phyloP scores from a whole-genome alignment of 345 rosid genomes.

The Pistacia atlantica region DNA sequence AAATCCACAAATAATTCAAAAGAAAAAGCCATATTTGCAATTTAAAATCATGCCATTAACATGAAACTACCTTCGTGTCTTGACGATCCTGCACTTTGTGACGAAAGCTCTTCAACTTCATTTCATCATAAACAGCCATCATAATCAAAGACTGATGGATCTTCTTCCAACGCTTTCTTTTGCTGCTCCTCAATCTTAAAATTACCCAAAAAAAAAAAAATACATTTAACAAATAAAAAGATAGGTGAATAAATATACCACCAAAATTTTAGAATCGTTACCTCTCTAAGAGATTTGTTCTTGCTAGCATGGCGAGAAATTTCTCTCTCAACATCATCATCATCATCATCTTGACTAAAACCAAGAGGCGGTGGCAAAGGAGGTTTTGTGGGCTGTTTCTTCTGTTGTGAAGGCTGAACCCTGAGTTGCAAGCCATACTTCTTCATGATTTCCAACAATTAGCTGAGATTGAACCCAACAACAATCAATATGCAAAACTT shows the following conservation, averaged over 20 bases:
- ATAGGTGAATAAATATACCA: background rate
- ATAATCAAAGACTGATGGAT: constrained; percentile 77
- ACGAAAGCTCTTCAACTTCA: constrained; percentile 60
- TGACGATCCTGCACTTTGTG: constrained; percentile 59
- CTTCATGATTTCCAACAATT: constrained; percentile 44
- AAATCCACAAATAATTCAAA: background rate
- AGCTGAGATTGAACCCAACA: background rate
- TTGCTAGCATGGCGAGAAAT: constrained; percentile 75
- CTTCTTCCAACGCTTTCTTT: constrained; percentile 82
- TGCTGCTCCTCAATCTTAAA: constrained; percentile 85
- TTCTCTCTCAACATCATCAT: constrained; percentile 72
- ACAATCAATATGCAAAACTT: background rate
- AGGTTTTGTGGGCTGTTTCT: constrained; percentile 51
- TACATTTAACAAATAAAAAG: background rate
- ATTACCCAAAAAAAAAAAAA: background rate
- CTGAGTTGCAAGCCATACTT: constrained; percentile 89
- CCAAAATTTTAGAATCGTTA: constrained; percentile 18
- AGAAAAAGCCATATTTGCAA: background rate
- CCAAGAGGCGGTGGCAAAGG: constrained; percentile 51
- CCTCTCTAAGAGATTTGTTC: constrained; percentile 75
- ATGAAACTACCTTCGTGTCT: constrained; percentile 61
- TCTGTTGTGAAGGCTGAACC: constrained; percentile 63
- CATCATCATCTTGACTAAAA: constrained; percentile 62
- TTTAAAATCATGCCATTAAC: background rate
- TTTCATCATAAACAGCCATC: constrained; percentile 84